Conservation (phyloP, 495 filamentous ascomycete species). For the Aspergillus nanangensis region DNA sequence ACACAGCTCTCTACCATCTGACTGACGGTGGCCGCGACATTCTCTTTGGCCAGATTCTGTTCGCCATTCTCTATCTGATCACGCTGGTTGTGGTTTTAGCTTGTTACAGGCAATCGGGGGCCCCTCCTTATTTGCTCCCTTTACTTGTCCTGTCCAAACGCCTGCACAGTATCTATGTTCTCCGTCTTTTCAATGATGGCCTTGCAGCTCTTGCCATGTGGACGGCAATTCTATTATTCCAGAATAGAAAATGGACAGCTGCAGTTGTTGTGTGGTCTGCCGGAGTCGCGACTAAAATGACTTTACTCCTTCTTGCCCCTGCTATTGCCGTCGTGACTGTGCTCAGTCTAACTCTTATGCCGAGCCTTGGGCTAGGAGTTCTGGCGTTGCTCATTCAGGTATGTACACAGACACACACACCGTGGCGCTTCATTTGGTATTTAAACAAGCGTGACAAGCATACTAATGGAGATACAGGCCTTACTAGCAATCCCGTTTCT, state of each 20-base stretch:
- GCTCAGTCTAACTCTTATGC: conserved; percentile 59
- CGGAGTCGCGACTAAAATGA: conserved; percentile 93
- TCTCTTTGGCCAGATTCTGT: conserved; percentile 71
- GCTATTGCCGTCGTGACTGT: conserved; percentile 71
- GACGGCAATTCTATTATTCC: conserved; percentile 70
- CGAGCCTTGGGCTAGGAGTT: conserved; percentile 59
- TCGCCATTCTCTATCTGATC: conserved; percentile 70
- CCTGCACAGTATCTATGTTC: conserved; percentile 86
- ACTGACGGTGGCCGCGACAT: conserved; percentile 78
- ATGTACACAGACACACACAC: conserved; percentile 2
- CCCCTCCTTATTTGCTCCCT: conserved; percentile 83
- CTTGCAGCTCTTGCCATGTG: conserved; percentile 80
- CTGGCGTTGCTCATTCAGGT: conserved; percentile 75
- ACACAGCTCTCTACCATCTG: conserved; percentile 70
- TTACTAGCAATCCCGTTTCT: conserved; percentile 76
- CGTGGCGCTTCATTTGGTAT: too few relatives aligned
- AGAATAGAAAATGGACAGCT: conserved; percentile 64
- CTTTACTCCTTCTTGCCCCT: conserved; percentile 73
- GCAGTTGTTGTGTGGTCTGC: conserved; percentile 70
- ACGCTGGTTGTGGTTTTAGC: conserved; percentile 72
- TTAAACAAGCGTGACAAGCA: background rate
- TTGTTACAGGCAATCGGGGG: conserved; percentile 75
- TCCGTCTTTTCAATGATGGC: conserved; percentile 94
- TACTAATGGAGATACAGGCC: conserved; percentile 31
- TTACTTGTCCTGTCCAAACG: conserved; percentile 87